These are phyloP conservation scores for Scenedesmus sp. DNA, from an alignment of 163 green algal genomes.

Conservation along the genomic window DNA sequence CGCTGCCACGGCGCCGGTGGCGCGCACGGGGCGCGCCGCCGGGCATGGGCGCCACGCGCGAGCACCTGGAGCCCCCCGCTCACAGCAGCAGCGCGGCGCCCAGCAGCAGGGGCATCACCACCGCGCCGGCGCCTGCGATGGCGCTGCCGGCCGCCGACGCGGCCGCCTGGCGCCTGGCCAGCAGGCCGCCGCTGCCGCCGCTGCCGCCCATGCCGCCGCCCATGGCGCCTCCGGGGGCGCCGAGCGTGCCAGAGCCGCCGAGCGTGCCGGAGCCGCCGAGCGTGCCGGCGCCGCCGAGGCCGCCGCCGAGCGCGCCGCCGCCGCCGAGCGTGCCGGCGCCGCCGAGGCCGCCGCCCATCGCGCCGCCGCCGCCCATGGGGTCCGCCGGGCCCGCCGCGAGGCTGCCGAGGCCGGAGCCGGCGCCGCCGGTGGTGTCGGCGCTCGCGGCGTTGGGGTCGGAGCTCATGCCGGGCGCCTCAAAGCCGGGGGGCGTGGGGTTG, in stretches of 20 bases:
- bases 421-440: not conserved
- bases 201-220: slow-evolving; percentile 2
- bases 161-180: not conserved
- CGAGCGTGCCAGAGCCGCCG: not conserved
- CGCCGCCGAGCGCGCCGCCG: not conserved
- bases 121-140: not conserved
- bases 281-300: not conserved
- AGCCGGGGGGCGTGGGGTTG: not conserved
- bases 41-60: no score
- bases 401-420: slow-evolving; percentile 25
- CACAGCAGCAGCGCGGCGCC: slow-evolving; percentile 8
- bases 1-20: no score
- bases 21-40: no score
- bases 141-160: not conserved
- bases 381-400: slow-evolving; percentile 5
- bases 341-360: not conserved
- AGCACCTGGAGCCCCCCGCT: not conserved
- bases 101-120: slow-evolving; percentile 5
- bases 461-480: not conserved
- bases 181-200: not conserved
- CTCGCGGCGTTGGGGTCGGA: slow-evolving; percentile 18
- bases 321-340: not conserved
- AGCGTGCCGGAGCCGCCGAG: not conserved
- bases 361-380: not conserved
- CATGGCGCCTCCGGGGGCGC: not conserved